Evolutionary conservation across 768 basidiomycete species (phyloP).

Genomic region (Naganishia vaughanmartiniae): DNA sequence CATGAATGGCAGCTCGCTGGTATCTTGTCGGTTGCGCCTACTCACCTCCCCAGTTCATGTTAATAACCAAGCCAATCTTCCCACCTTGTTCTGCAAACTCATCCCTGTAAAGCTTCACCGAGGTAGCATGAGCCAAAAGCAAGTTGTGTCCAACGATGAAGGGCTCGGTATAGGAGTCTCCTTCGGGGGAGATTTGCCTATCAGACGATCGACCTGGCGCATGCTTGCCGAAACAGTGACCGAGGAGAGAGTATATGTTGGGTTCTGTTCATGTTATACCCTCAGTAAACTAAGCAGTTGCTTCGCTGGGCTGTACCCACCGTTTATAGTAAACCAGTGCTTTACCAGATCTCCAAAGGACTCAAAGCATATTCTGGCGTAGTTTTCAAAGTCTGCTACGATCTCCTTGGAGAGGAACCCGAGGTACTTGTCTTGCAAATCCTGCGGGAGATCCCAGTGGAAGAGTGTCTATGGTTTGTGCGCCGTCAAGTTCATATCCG

Average conservation of each 20-base stretch:
- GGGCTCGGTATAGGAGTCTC: constrained; percentile 15
- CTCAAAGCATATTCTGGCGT: constrained; percentile 37
- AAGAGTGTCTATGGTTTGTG: constrained; percentile 34
- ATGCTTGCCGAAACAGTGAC: constrained; percentile 10
- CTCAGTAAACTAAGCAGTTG: not conserved
- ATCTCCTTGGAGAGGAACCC: constrained; percentile 33
- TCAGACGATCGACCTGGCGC: constrained; percentile 33
- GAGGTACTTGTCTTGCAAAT: constrained; percentile 34
- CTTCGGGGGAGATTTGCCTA: constrained; percentile 20
- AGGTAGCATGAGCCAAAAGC: constrained; percentile 38
- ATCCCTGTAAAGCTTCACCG: constrained; percentile 38
- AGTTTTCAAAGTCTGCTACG: constrained; percentile 36
- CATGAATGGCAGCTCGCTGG: not conserved
- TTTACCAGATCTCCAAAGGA: constrained; percentile 41
- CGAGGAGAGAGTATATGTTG: constrained; percentile 18
- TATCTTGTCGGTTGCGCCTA: not conserved
- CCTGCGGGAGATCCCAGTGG: constrained; percentile 44
- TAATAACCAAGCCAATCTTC: constrained; percentile 38
- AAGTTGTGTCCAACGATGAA: constrained; percentile 33
- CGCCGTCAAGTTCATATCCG: no score
- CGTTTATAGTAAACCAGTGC: constrained; percentile 46
- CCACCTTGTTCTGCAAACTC: constrained; percentile 41
- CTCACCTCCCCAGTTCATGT: constrained; percentile 32
- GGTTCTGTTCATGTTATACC: not conserved
- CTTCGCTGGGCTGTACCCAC: constrained; percentile 29